Evolutionary conservation across 768 basidiomycete species (phyloP).

Genomic region (Tremella fuciformis): DNA sequence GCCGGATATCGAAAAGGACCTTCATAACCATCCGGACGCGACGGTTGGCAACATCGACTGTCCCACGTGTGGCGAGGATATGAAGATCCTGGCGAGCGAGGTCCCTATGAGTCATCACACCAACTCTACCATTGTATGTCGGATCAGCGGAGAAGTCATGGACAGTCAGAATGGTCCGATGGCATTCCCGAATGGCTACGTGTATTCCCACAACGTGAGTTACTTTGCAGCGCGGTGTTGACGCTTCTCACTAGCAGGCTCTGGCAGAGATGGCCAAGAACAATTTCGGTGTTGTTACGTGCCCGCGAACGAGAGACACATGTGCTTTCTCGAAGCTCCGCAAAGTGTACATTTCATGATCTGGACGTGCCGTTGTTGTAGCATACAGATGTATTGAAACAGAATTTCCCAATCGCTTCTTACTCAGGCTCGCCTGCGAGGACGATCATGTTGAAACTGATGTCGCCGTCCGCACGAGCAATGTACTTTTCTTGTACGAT

Average conservation of each 20-base stretch:
- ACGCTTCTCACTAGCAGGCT: conserved; percentile 58
- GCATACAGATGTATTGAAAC: conserved; percentile 6
- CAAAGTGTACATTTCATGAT: conserved; percentile 85
- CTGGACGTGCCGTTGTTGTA: neutral
- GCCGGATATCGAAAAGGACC: conserved; percentile 15
- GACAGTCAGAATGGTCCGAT: conserved; percentile 89
- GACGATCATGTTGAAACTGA: conserved; percentile 67
- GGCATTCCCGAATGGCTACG: conserved; percentile 84
- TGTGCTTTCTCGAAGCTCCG: conserved; percentile 67
- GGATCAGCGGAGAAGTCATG: conserved; percentile 88
- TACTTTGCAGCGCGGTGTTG: neutral
- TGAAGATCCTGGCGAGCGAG: conserved; percentile 73
- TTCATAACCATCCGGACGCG: conserved; percentile 40
- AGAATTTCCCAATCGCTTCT: neutral
- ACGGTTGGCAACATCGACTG: conserved; percentile 59
- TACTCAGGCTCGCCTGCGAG: conserved; percentile 52
- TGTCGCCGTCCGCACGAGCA: conserved; percentile 57
- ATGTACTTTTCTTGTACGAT: conserved; percentile 65
- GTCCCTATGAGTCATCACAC: conserved; percentile 91
- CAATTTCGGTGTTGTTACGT: conserved; percentile 75
- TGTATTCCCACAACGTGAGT: conserved; percentile 87
- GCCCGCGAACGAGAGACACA: conserved; percentile 68
- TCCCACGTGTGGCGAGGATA: conserved; percentile 79
- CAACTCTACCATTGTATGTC: conserved; percentile 92
- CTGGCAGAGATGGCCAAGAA: conserved; percentile 81